phyloP scores from a whole-genome alignment of 1,139 yeast genomes.

The Pichia sp. region DNA sequence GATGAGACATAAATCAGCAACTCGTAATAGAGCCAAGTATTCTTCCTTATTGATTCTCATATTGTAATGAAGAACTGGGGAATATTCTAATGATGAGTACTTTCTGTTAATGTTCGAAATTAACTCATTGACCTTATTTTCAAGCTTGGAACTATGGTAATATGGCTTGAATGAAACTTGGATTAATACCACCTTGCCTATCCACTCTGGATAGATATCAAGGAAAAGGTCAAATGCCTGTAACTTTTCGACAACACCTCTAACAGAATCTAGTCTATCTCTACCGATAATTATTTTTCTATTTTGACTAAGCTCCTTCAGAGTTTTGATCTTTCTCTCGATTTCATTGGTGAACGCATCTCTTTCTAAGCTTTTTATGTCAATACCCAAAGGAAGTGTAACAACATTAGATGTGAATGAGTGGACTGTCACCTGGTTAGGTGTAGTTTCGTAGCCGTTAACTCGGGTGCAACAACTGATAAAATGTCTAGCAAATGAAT shows the following conservation, averaged over 20 bases:
- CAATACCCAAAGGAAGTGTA: slow-evolving; percentile 83
- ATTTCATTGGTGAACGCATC: slow-evolving; percentile 44
- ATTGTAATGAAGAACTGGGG: slow-evolving; percentile 89
- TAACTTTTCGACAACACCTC: slow-evolving; percentile 78
- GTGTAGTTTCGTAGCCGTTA: slow-evolving; percentile 63
- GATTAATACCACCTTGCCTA: slow-evolving; percentile 78
- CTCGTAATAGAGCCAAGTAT: slow-evolving; percentile 79
- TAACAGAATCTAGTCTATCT: slow-evolving; percentile 72
- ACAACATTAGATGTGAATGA: slow-evolving; percentile 73
- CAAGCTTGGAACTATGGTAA: slow-evolving; percentile 56
- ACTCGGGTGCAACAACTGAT: slow-evolving; percentile 83
- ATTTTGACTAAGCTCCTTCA: slow-evolving; percentile 65
- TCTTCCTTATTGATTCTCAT: slow-evolving; percentile 86
- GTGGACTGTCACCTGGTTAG: slow-evolving; percentile 64
- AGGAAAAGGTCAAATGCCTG: slow-evolving; percentile 80
- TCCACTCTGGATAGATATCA: slow-evolving; percentile 89
- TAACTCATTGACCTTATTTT: slow-evolving; percentile 71
- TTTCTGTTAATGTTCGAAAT: slow-evolving; percentile 76
- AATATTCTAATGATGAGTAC: slow-evolving; percentile 72
- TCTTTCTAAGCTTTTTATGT: slow-evolving; percentile 57
- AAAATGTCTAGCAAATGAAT: slow-evolving; percentile 84
- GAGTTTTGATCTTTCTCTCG: slow-evolving; percentile 44
- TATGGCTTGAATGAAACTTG: slow-evolving; percentile 86
- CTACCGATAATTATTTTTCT: slow-evolving; percentile 80
- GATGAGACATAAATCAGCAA: slow-evolving; percentile 84